These are phyloP conservation scores for Gnetum montanum DNA, from an alignment of 75 land plant species.

Conservation along the genomic window DNA sequence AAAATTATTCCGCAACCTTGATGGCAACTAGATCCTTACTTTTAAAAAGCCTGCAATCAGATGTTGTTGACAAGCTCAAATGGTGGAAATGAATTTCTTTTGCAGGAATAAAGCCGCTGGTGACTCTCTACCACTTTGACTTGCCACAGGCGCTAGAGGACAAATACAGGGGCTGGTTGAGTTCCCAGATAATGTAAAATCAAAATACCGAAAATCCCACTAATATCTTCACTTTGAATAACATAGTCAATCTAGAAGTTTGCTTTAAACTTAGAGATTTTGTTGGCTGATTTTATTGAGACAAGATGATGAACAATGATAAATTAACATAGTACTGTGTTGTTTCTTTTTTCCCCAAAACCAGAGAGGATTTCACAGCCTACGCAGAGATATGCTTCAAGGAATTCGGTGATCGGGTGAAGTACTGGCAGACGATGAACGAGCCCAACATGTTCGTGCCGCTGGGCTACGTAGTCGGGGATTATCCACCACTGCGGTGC, in stretches of 20 bases:
- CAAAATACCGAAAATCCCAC: not conserved
- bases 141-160: conserved; percentile 39
- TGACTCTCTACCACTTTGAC: conserved; percentile 29
- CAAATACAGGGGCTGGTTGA: conserved; percentile 31
- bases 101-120: conserved; percentile 35
- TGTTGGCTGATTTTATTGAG: not conserved
- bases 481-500: too few species aligned
- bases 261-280: too few species aligned
- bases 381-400: conserved; percentile 37
- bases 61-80: not conserved
- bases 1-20: not conserved
- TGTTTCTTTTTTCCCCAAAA: not conserved
- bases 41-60: not conserved
- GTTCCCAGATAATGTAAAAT: conserved; percentile 16
- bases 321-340: not conserved
- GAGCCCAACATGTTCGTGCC: conserved; percentile 31
- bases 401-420: conserved; percentile 36
- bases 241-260: not conserved
- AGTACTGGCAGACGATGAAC: conserved; percentile 37
- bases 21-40: not conserved
- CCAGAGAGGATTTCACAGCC: conserved; percentile 27
- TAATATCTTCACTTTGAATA: not conserved
- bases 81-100: not conserved
- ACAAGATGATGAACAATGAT: not conserved
- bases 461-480: too few species aligned